A percentile compares a stretch with the other conserved stretches of the same genome.
Conservation (phyloP, 768 basidiomycete genomes). For the Coprinopsis sp. region DNA sequence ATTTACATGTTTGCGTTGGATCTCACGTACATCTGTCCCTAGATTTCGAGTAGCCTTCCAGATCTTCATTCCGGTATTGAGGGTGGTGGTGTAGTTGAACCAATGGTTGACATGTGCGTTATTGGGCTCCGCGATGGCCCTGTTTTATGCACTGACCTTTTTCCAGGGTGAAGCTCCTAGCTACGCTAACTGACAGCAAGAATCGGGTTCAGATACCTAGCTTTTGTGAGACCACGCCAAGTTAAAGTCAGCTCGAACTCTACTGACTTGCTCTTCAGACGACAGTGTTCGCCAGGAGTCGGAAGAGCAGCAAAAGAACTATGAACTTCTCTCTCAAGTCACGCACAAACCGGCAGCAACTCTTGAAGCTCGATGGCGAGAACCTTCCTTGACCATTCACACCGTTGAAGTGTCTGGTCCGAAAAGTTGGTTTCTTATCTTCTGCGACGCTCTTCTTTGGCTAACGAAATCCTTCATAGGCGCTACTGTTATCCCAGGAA, state of each 20-base stretch:
- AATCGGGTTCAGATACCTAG: constrained; percentile 65
- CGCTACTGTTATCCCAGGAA: constrained; percentile 83
- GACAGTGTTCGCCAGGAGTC: constrained; percentile 71
- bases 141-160: not conserved
- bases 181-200: constrained; percentile 56
- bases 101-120: constrained; percentile 87
- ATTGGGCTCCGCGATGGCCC: not conserved
- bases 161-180: constrained; percentile 71
- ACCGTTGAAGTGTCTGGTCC: constrained; percentile 80
- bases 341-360: constrained; percentile 64
- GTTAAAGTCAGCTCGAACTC: not conserved
- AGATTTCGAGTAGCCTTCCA: constrained; percentile 69
- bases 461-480: constrained; percentile 35
- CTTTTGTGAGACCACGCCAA: constrained; percentile 62
- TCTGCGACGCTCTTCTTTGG: not conserved
- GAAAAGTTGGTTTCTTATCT: constrained; percentile 47
- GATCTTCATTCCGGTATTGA: constrained; percentile 94
- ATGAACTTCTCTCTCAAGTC: constrained; percentile 62
- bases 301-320: constrained; percentile 61
- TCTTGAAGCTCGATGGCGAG: constrained; percentile 78
- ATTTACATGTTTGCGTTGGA: not conserved
- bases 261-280: constrained; percentile 37
- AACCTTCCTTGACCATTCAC: constrained; percentile 88
- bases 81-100: constrained; percentile 83
- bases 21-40: not conserved